Conservation (phyloP, 75 land plant species). For the Sequoia sempervirens region DNA sequence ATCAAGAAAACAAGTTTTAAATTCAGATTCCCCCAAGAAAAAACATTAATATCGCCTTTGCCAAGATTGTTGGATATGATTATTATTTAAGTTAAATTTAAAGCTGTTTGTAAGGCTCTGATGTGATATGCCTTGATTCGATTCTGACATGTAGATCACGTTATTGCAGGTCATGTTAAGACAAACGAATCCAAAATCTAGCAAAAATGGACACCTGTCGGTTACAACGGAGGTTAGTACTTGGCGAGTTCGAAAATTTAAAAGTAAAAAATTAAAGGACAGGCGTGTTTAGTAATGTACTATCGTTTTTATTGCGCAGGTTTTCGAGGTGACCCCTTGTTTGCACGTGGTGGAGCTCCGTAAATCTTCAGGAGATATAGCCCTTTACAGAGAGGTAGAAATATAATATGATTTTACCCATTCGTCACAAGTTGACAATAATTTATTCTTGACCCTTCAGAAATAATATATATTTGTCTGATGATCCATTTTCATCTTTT, state of each 20-base stretch:
- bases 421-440: no score
- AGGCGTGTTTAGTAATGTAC: not conserved
- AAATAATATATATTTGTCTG: not conserved
- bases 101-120: no score
- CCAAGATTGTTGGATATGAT: no score
- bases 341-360: constrained; percentile 53
- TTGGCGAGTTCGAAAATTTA: no score
- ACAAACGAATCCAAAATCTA: constrained; percentile 23
- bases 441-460: no score
- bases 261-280: not conserved
- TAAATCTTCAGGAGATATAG: constrained; percentile 19
- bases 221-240: not conserved
- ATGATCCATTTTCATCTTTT: not conserved
- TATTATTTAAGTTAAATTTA: no score
- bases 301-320: constrained; percentile 6
- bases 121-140: not conserved
- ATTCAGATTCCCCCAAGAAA: not conserved
- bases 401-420: not conserved
- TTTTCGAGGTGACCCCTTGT: constrained; percentile 59
- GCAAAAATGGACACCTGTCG: constrained; percentile 24
- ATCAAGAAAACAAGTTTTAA: no score
- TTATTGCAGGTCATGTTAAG: constrained; percentile 40
- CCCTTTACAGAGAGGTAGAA: not conserved
- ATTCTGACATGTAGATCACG: not conserved
- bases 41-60: not conserved